phyloP scores from a whole-genome alignment of 1,139 yeast species.

The Candida frijolesensis region DNA sequence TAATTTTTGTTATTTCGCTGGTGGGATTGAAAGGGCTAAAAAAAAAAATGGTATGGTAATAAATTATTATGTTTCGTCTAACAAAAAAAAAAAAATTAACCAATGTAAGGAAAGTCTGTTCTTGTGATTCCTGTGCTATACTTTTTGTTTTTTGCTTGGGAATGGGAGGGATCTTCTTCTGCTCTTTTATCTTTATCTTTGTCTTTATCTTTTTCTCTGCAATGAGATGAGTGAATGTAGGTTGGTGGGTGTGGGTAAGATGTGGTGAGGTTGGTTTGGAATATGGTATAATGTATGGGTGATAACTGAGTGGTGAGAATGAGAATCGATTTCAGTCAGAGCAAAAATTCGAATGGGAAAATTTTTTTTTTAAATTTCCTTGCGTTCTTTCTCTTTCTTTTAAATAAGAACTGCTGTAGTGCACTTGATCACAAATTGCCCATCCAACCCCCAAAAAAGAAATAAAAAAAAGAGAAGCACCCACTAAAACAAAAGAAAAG shows the following conservation, averaged over 20 bases:
- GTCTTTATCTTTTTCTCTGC: too few relatives aligned
- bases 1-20: background rate
- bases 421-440: background rate
- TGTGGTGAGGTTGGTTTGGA: too few relatives aligned
- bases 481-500: background rate
- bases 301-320: too few relatives aligned
- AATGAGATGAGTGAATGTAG: too few relatives aligned
- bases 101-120: background rate
- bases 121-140: background rate
- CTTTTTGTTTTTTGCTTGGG: background rate
- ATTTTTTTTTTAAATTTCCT: background rate
- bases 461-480: background rate
- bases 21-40: background rate
- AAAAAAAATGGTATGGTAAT: slow-evolving; percentile 1
- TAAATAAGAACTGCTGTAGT: background rate
- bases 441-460: background rate
- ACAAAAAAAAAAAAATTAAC: slow-evolving; percentile 1
- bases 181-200: background rate
- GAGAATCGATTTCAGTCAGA: too few relatives aligned
- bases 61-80: slow-evolving; percentile 1
- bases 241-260: too few relatives aligned
- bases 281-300: too few relatives aligned
- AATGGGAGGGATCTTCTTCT: background rate
- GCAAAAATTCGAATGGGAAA: background rate
- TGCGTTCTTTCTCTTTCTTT: background rate